These are phyloP conservation scores for Cynara cardunculus DNA, from an alignment of 129 eudicot species.

Conservation along the genomic window DNA sequence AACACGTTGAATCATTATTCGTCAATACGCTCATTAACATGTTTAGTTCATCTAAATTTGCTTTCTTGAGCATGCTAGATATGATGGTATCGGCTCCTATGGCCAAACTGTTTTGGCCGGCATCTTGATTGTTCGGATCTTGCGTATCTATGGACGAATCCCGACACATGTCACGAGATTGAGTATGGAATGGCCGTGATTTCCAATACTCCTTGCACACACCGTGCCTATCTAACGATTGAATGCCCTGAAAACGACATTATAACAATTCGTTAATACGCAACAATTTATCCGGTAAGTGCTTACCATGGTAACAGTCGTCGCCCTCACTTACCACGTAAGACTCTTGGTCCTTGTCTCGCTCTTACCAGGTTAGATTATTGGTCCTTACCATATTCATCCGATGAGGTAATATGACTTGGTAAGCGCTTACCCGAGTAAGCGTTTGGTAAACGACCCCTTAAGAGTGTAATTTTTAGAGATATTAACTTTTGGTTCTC, in stretches of 20 bases:
- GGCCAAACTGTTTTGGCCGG: neutral
- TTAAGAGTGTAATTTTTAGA: no score
- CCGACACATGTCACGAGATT: constrained; percentile 14
- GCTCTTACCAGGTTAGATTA: no score
- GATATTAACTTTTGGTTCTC: no score
- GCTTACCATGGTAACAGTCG: no score
- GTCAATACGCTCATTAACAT: constrained; percentile 32
- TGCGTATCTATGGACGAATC: constrained; percentile 5
- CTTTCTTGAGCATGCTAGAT: constrained; percentile 55
- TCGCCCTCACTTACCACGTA: no score
- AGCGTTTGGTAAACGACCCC: no score
- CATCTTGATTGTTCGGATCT: constrained; percentile 15
- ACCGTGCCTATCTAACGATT: constrained; percentile 46
- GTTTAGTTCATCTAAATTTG: constrained; percentile 50
- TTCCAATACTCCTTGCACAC: constrained; percentile 68
- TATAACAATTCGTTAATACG: neutral
- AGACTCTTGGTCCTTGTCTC: no score
- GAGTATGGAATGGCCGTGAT: constrained; percentile 42
- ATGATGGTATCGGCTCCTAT: constrained; percentile 36
- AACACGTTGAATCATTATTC: constrained; percentile 20
- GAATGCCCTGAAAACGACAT: constrained; percentile 38
- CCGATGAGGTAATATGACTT: no score
- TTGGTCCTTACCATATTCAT: no score
- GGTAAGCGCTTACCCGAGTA: no score
- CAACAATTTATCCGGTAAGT: no score